These are phyloP conservation scores for Arthroderma sp. DNA, from an alignment of 2,329 filamentous ascomycete species.

Conservation along the genomic window DNA sequence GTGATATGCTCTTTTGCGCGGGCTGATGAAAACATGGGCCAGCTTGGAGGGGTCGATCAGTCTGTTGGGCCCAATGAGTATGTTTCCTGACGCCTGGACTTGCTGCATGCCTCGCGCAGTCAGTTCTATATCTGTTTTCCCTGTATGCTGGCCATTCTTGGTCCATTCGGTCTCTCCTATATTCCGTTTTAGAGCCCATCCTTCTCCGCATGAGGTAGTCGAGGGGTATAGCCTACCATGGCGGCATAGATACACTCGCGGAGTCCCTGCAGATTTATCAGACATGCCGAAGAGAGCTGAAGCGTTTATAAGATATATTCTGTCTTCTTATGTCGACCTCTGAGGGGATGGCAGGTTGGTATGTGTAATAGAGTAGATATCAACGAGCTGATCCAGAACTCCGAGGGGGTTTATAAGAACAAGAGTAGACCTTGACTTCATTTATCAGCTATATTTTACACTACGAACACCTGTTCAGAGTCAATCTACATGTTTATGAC, in stretches of 20 bases:
- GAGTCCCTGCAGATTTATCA: conserved; percentile 27
- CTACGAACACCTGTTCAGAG: too few relatives aligned
- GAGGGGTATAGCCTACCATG: conserved; percentile 22
- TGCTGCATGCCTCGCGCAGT: conserved; percentile 34
- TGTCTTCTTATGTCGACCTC: not conserved
- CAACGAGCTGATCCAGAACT: too few relatives aligned
- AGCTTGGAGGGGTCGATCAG: conserved; percentile 42
- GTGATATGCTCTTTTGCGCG: conserved; percentile 38
- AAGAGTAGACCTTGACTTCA: too few relatives aligned
- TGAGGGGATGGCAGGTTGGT: not conserved
- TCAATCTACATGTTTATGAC: too few relatives aligned
- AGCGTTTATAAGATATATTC: not conserved
- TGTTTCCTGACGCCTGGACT: conserved; percentile 34
- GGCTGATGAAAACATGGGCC: conserved; percentile 40
- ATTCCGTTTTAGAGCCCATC: not conserved
- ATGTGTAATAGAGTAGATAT: too few relatives aligned
- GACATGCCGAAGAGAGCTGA: conserved; percentile 21
- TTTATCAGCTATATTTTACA: too few relatives aligned
- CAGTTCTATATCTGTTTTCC: conserved; percentile 35
- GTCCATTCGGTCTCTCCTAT: conserved; percentile 39
- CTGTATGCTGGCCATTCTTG: conserved; percentile 37
- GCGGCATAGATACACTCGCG: conserved; percentile 30
- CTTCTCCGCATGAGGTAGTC: not conserved
- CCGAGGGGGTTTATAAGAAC: too few relatives aligned
- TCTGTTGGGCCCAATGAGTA: conserved; percentile 40